Percentiles rank a stretch among this genome's conserved stretches.
Conservation (phyloP, 495 filamentous ascomycete genomes). For the Xylaria flabelliformis region DNA sequence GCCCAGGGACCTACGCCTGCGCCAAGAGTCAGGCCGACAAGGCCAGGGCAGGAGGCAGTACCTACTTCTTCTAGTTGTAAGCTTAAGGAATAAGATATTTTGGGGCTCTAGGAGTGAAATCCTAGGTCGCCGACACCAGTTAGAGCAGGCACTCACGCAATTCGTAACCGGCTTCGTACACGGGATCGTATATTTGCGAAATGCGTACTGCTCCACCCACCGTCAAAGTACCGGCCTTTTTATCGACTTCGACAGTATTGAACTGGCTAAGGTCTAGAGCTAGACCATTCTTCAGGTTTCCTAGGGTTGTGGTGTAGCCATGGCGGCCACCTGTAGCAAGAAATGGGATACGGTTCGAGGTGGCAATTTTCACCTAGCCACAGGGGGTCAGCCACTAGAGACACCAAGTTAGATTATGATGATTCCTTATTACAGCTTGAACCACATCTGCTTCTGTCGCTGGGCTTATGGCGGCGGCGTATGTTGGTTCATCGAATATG, state of each 20-base stretch:
- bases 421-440: not conserved
- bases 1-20: not conserved
- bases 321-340: slow-evolving; percentile 42
- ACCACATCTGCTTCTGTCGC: not conserved
- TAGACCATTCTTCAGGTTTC: slow-evolving; percentile 15
- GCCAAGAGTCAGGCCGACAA: not conserved
- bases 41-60: not conserved
- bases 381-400: not conserved
- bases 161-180: slow-evolving; percentile 36
- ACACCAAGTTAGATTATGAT: not conserved
- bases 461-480: not conserved
- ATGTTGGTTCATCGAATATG: not conserved
- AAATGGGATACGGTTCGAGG: slow-evolving; percentile 33
- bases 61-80: not conserved
- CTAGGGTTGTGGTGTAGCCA: slow-evolving; percentile 27
- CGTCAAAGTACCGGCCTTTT: slow-evolving; percentile 27
- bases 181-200: slow-evolving; percentile 30
- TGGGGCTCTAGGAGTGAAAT: not conserved
- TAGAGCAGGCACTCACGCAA: slow-evolving; percentile 29
- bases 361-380: slow-evolving; percentile 24
- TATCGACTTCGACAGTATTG: slow-evolving; percentile 32
- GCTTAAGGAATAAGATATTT: not conserved
- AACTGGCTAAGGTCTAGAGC: slow-evolving; percentile 40
- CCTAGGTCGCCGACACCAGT: not conserved
- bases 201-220: slow-evolving; percentile 33